phyloP scores from a whole-genome alignment of 1,284 basidiomycete species.

The Ustanciosporium gigantosporum region DNA sequence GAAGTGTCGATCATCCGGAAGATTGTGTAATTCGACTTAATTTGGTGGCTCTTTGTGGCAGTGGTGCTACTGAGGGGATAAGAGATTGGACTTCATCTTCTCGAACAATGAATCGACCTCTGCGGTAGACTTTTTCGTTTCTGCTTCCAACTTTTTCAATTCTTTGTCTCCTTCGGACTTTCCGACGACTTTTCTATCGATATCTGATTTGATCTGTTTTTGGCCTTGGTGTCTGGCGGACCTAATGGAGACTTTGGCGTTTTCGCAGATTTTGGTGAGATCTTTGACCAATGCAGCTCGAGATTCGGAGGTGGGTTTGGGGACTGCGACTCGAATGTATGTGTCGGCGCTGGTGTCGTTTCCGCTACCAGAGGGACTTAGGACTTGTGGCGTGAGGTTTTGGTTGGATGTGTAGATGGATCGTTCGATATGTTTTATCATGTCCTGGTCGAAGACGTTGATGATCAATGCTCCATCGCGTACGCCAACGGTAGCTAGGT shows the following conservation, averaged over 20 bases:
- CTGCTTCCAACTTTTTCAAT: constrained; percentile 39
- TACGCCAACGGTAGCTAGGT: constrained; percentile 57
- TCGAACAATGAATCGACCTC: constrained; percentile 50
- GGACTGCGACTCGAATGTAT: constrained; percentile 52
- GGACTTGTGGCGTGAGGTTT: constrained; percentile 48
- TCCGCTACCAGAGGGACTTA: constrained; percentile 1
- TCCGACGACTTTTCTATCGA: constrained; percentile 51
- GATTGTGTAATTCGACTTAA: too few relatives aligned
- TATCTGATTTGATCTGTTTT: constrained; percentile 57
- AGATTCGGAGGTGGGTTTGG: constrained; percentile 55
- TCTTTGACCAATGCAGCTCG: constrained; percentile 50
- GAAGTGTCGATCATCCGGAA: too few relatives aligned
- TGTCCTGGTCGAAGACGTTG: constrained; percentile 51
- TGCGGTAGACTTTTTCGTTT: constrained; percentile 44
- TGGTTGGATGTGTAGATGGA: constrained; percentile 53
- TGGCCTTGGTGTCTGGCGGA: constrained; percentile 50
- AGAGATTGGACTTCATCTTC: constrained; percentile 40
- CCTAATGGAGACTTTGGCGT: constrained; percentile 52
- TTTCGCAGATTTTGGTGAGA: constrained; percentile 54
- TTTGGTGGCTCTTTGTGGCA: too few relatives aligned
- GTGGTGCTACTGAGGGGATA: neutral
- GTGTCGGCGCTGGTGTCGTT: constrained; percentile 37
- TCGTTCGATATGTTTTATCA: constrained; percentile 56
- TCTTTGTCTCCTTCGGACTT: constrained; percentile 50
- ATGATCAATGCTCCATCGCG: constrained; percentile 51